Evolutionary conservation across 75 land plant species (phyloP).

Genomic region (Sequoia sempervirens): DNA sequence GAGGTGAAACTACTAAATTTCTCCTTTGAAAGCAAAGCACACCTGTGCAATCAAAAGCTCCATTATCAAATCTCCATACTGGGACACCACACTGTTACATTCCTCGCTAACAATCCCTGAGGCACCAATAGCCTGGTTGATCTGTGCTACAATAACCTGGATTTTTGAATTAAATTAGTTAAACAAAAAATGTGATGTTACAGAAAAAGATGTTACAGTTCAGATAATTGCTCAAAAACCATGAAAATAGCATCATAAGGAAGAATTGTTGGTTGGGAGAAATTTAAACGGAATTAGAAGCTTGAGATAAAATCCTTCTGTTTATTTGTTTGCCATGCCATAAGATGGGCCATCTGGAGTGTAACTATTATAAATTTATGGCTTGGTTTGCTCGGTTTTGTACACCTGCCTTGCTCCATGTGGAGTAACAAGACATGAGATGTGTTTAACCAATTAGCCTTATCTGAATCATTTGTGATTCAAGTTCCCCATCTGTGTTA

Average conservation of each 20-base stretch:
- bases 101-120: conserved; percentile 74
- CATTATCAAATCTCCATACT: conserved; percentile 77
- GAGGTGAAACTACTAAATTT: not conserved
- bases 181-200: not conserved
- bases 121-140: conserved; percentile 93
- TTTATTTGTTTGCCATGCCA: not conserved
- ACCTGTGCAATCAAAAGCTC: conserved; percentile 72
- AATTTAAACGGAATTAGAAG: not conserved
- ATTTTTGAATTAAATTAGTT: not conserved
- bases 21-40: not conserved
- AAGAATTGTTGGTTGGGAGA: not conserved
- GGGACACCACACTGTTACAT: conserved; percentile 77
- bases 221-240: not conserved
- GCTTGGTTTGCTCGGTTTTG: not conserved
- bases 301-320: not conserved
- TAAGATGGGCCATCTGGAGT: not conserved
- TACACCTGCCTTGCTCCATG: no score
- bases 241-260: not conserved
- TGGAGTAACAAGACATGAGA: no score
- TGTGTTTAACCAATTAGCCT: no score
- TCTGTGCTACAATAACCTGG: conserved; percentile 72
- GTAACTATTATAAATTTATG: not conserved
- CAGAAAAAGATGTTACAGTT: not conserved
- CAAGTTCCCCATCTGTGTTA: no score
- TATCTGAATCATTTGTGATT: no score